Conservation (phyloP, 306 rosid genomes). For the Echinosophora koreensis region DNA sequence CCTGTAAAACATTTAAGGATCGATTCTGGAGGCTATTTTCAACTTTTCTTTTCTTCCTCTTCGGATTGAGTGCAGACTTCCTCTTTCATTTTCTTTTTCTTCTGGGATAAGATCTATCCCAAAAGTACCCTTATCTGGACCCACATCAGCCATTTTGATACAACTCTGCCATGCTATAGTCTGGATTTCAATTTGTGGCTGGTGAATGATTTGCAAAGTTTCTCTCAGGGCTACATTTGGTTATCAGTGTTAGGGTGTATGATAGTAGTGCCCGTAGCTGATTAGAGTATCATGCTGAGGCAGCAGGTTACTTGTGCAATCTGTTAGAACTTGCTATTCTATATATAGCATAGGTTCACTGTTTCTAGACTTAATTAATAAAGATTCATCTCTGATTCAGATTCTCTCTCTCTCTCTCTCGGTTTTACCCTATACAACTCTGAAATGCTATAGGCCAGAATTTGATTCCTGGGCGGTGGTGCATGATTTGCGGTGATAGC, state of each 20-base stretch:
- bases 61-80: conserved; percentile 24
- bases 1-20: conserved; percentile 27
- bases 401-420: no score
- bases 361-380: no score
- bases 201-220: conserved; percentile 51
- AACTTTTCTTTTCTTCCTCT: neutral
- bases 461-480: conserved; percentile 53
- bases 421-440: conserved; percentile 3
- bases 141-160: neutral
- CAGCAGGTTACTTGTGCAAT: no score
- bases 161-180: conserved; percentile 29
- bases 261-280: no score
- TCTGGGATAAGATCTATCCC: conserved; percentile 31
- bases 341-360: no score
- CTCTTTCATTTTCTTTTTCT: neutral
- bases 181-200: conserved; percentile 39
- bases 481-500: conserved; percentile 76
- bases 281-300: no score
- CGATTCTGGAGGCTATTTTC: conserved; percentile 42
- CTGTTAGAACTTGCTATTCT: no score
- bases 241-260: conserved; percentile 3
- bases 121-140: neutral
- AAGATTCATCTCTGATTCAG: no score
- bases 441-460: conserved; percentile 37
- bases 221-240: conserved; percentile 17